These are phyloP conservation scores for Boechera stricta DNA, from an alignment of 345 rosid species.

Conservation along the genomic window DNA sequence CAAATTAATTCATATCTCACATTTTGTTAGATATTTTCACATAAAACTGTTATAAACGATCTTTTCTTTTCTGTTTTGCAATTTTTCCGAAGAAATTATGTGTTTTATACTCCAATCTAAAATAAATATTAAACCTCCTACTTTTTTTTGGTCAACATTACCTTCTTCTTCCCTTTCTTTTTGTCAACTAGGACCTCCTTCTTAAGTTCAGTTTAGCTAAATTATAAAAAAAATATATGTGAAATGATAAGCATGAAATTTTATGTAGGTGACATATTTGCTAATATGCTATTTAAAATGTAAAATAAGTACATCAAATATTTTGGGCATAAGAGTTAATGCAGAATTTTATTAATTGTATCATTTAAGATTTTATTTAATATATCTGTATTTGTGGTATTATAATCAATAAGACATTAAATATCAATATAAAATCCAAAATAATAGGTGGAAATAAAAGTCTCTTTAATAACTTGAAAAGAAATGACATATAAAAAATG, in stretches of 20 bases:
- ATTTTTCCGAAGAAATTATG: too few species aligned
- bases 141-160: too few species aligned
- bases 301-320: not conserved
- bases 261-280: not conserved
- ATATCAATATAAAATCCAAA: constrained; percentile 9
- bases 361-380: not conserved
- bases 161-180: too few species aligned
- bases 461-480: not conserved
- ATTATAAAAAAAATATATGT: not conserved
- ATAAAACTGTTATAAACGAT: too few species aligned
- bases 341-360: not conserved
- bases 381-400: not conserved
- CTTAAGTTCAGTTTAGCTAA: not conserved
- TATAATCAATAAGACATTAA: not conserved
- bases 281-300: not conserved
- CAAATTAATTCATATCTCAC: not conserved
- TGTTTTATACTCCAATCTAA: too few species aligned
- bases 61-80: too few species aligned
- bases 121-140: too few species aligned
- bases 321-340: not conserved
- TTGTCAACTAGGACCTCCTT: too few species aligned
- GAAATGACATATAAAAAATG: not conserved
- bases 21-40: not conserved
- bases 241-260: not conserved
- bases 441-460: not conserved